Evolutionary conservation across 2,329 filamentous ascomycete genomes (phyloP).

Genomic region (Epichloe uncinata): DNA sequence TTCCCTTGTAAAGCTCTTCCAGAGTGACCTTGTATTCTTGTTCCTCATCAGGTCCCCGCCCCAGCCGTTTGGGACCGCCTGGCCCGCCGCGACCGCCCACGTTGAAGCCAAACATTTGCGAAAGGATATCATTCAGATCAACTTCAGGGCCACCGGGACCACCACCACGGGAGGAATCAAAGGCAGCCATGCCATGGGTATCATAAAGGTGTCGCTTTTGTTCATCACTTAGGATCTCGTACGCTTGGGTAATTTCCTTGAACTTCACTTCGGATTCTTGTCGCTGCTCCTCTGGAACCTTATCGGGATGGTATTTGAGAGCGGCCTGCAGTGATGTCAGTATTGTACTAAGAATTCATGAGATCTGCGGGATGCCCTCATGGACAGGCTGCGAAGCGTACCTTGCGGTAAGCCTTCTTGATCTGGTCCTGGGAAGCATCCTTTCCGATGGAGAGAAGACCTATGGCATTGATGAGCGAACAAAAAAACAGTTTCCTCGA

Average conservation of each 20-base stretch:
- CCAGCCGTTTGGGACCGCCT: constrained; percentile 45
- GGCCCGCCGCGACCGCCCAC: constrained; percentile 43
- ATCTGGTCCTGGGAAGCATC: constrained; percentile 66
- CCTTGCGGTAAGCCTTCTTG: constrained; percentile 95
- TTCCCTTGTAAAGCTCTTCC: constrained; percentile 96
- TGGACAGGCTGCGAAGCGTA: constrained; percentile 24
- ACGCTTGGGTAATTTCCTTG: constrained; percentile 85
- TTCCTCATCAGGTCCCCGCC: constrained; percentile 71
- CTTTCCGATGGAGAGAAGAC: constrained; percentile 64
- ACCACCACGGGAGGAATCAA: constrained; percentile 60
- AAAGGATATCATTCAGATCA: constrained; percentile 84
- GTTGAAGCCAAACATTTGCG: constrained; percentile 80
- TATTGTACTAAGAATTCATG: neutral
- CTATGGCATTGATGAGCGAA: constrained; percentile 29
- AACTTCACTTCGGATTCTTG: constrained; percentile 81
- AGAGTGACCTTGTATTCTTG: constrained; percentile 83
- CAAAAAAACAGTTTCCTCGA: neutral
- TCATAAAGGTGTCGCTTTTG: constrained; percentile 89
- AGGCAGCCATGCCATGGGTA: constrained; percentile 87
- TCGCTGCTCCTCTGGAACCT: constrained; percentile 76
- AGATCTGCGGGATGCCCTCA: neutral
- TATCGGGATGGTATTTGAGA: constrained; percentile 84
- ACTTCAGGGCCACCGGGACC: constrained; percentile 55
- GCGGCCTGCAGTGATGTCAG: constrained; percentile 48
- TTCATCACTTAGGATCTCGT: constrained; percentile 95